Conservation (phyloP, 768 basidiomycete genomes). For the Lentinula raphanica region DNA sequence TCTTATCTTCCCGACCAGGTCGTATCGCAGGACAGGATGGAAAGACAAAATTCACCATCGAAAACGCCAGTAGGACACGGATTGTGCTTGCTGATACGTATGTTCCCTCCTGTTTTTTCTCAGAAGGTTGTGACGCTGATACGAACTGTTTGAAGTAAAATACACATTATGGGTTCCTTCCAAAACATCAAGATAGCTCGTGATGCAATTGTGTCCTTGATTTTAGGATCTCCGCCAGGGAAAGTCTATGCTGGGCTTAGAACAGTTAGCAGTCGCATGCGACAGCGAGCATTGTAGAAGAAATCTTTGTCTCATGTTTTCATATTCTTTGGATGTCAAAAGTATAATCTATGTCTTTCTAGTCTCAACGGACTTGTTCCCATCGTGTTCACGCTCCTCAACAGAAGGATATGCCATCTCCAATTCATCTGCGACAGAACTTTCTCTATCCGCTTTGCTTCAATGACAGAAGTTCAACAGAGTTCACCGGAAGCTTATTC, state of each 20-base stretch:
- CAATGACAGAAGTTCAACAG: too few species aligned
- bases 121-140: conserved; percentile 3
- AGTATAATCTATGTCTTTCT: too few species aligned
- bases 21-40: conserved; percentile 99
- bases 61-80: conserved; percentile 94
- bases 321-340: not conserved
- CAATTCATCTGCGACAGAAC: too few species aligned
- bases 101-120: conserved; percentile 23
- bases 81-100: conserved; percentile 98
- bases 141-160: conserved; percentile 59
- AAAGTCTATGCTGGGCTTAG: conserved; percentile 89
- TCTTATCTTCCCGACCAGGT: conserved; percentile 36
- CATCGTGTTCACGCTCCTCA: too few species aligned
- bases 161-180: conserved; percentile 97
- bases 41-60: conserved; percentile 98
- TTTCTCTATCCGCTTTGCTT: too few species aligned
- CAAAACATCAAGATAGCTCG: conserved; percentile 98
- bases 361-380: too few species aligned
- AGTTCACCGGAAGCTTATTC: too few species aligned
- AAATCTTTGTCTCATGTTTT: not conserved
- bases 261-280: conserved; percentile 89
- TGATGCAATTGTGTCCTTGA: conserved; percentile 92
- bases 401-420: too few species aligned
- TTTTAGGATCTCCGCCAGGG: conserved; percentile 92
- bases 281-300: conserved; percentile 85